Percentiles rank a stretch among this genome's conserved stretches.
Evolutionary conservation across 2,329 filamentous ascomycete genomes (phyloP).

Genomic region (Colletotrichum graminicola): DNA sequence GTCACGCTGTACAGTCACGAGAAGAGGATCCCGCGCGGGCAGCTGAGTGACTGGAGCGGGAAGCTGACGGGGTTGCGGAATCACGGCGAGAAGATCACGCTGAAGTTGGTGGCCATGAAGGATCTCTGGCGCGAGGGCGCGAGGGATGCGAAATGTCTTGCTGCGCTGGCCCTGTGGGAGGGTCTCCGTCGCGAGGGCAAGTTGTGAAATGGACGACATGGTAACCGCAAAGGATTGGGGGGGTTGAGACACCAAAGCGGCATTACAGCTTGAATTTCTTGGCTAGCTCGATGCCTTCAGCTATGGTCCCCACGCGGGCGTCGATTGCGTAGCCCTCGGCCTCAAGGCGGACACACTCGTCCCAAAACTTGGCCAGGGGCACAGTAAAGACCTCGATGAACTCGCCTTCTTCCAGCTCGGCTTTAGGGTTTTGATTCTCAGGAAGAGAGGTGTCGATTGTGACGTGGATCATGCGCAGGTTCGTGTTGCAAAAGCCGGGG

Average conservation of each 20-base stretch:
- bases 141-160: constrained; percentile 70
- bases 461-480: constrained; percentile 78
- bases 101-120: constrained; percentile 68
- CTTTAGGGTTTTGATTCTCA: constrained; percentile 76
- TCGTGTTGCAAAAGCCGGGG: constrained; percentile 76
- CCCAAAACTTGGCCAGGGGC: constrained; percentile 73
- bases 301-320: constrained; percentile 80
- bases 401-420: constrained; percentile 81
- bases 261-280: constrained; percentile 63
- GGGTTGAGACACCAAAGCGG: background rate
- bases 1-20: constrained; percentile 70
- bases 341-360: constrained; percentile 75
- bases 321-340: constrained; percentile 82
- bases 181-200: constrained; percentile 63
- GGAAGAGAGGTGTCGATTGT: constrained; percentile 76
- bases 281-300: constrained; percentile 82
- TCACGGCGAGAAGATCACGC: constrained; percentile 71
- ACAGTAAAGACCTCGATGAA: constrained; percentile 85
- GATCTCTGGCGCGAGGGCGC: constrained; percentile 70
- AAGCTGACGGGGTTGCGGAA: constrained; percentile 69
- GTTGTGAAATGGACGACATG: constrained; percentile 46
- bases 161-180: constrained; percentile 70
- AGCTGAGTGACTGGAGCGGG: constrained; percentile 68
- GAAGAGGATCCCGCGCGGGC: constrained; percentile 61
- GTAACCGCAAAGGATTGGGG: background rate